Conservation (phyloP, 2,329 filamentous ascomycete species). For the Talaromyces sp. region DNA sequence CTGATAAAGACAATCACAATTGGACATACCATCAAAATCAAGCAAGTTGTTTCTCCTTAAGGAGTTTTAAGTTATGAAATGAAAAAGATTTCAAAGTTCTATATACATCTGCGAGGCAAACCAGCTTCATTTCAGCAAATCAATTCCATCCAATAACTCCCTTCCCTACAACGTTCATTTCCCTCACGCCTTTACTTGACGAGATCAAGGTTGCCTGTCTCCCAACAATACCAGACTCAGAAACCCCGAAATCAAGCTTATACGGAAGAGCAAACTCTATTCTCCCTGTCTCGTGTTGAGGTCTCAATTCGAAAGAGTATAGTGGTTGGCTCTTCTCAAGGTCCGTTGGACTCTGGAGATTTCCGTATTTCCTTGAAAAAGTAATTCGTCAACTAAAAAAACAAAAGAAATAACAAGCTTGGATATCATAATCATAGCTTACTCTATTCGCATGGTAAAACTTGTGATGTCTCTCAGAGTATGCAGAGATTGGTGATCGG, state of each 20-base stretch:
- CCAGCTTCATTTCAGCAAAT: not conserved
- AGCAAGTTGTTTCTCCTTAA: too few relatives aligned
- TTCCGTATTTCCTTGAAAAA: not conserved
- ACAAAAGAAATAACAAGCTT: not conserved
- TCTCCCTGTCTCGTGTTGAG: not conserved
- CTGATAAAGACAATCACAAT: not conserved
- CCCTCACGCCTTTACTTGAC: not conserved
- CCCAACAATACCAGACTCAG: constrained; percentile 4
- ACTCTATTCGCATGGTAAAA: constrained; percentile 7
- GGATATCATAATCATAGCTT: not conserved
- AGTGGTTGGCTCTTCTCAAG: not conserved
- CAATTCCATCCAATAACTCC: constrained; percentile 1
- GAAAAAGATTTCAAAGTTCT: not conserved
- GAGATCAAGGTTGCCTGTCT: constrained; percentile 2
- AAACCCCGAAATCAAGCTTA: constrained; percentile 2
- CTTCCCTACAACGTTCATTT: not conserved
- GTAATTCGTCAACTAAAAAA: not conserved
- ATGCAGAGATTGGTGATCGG: not conserved
- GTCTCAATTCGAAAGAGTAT: not conserved
- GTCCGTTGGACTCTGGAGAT: not conserved
- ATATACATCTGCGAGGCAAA: not conserved
- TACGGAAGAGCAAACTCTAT: not conserved
- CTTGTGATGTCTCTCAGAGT: not conserved
- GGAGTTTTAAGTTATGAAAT: not conserved
- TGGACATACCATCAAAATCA: too few relatives aligned